A percentile compares a stretch with the other conserved stretches of the same genome.
Conservation (phyloP, 2,329 filamentous ascomycete genomes). For the Helotiales sp. region DNA sequence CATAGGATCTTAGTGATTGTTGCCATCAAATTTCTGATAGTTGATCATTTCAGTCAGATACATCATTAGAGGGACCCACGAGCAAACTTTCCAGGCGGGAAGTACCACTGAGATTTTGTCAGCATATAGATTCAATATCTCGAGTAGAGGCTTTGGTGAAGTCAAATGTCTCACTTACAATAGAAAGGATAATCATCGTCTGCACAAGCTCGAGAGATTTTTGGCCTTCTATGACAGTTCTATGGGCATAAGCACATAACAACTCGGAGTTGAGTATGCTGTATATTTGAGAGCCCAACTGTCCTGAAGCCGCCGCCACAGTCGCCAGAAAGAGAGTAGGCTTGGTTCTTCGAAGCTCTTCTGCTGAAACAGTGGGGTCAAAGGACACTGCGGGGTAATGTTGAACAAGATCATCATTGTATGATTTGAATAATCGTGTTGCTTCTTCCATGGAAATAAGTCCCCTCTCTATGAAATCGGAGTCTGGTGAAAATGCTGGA, state of each 20-base stretch:
- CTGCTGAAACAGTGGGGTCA: slow-evolving; percentile 53
- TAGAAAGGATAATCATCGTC: slow-evolving; percentile 50
- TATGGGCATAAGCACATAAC: slow-evolving; percentile 50
- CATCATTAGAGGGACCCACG: slow-evolving; percentile 18
- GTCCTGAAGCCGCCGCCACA: slow-evolving; percentile 66
- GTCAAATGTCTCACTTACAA: slow-evolving; percentile 26
- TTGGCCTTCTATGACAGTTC: slow-evolving; percentile 51
- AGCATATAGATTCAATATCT: background rate
- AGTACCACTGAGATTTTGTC: slow-evolving; percentile 45
- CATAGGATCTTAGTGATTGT: background rate
- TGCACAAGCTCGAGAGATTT: slow-evolving; percentile 56
- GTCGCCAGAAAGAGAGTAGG: slow-evolving; percentile 72
- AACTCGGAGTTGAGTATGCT: slow-evolving; percentile 51
- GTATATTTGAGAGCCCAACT: slow-evolving; percentile 48
- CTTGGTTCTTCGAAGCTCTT: slow-evolving; percentile 58
- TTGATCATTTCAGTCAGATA: no score
- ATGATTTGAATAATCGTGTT: slow-evolving; percentile 58
- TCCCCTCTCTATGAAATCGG: slow-evolving; percentile 58
- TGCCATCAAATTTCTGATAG: background rate
- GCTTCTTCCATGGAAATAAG: slow-evolving; percentile 61
- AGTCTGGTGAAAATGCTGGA: slow-evolving; percentile 21
- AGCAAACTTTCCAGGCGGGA: slow-evolving; percentile 50
- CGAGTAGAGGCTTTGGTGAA: background rate
- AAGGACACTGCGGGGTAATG: slow-evolving; percentile 67
- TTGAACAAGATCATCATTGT: slow-evolving; percentile 59